Percentiles rank a stretch among this genome's conserved stretches.
Evolutionary conservation across 1,284 basidiomycete genomes (phyloP).

Genomic region (Hortiboletus rubellus): DNA sequence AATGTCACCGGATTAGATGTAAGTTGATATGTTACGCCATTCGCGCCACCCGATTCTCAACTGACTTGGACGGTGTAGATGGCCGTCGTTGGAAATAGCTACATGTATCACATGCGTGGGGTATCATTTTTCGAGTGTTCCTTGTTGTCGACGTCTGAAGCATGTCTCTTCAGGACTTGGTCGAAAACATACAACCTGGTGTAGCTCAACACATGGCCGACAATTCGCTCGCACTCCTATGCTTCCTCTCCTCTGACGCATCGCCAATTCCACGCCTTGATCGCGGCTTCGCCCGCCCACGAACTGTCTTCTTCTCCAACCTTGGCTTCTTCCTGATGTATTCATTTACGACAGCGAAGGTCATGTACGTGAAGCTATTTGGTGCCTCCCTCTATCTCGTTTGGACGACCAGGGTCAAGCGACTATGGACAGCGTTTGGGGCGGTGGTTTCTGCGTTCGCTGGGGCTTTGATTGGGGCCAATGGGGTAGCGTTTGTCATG

Average conservation of each 20-base stretch:
- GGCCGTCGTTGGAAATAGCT: slow-evolving; percentile 92
- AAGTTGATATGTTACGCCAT: slow-evolving; percentile 24
- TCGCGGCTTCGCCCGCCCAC: slow-evolving; percentile 54
- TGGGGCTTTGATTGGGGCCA: slow-evolving; percentile 65
- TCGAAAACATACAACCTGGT: slow-evolving; percentile 80
- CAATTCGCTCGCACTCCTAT: slow-evolving; percentile 83
- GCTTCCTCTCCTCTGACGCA: slow-evolving; percentile 69
- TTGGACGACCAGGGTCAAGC: slow-evolving; percentile 32
- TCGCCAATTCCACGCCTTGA: slow-evolving; percentile 67
- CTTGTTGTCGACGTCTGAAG: slow-evolving; percentile 12
- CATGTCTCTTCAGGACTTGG: slow-evolving; percentile 57
- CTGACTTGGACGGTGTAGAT: slow-evolving; percentile 54
- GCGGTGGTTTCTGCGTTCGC: slow-evolving; percentile 51
- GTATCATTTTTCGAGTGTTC: slow-evolving; percentile 28
- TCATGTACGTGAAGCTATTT: slow-evolving; percentile 64
- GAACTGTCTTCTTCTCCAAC: slow-evolving; percentile 76
- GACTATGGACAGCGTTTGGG: slow-evolving; percentile 36
- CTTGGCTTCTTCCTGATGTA: slow-evolving; percentile 74
- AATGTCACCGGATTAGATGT: slow-evolving; percentile 86
- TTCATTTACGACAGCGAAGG: slow-evolving; percentile 67
- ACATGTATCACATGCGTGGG: slow-evolving; percentile 90
- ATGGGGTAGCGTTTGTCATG: slow-evolving; percentile 77
- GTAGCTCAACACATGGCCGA: slow-evolving; percentile 91
- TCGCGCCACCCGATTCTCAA: background rate
- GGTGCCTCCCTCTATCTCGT: slow-evolving; percentile 49